phyloP scores from a whole-genome alignment of 306 rosid genomes.

The Malus asiatica region DNA sequence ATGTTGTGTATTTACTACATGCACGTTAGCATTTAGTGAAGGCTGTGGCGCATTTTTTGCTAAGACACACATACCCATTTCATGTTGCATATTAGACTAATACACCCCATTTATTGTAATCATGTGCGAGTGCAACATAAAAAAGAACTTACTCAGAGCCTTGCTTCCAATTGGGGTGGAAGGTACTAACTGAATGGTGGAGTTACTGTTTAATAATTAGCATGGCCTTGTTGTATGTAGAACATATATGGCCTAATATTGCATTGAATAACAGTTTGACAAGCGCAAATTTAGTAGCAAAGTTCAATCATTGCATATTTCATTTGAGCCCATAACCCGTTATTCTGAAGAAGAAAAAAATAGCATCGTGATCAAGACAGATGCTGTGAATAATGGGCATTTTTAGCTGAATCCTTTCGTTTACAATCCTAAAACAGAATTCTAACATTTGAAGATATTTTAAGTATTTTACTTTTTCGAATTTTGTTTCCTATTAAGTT shows the following conservation, averaged over 20 bases:
- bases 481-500: background rate
- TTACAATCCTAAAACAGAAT: background rate
- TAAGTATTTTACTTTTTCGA: background rate
- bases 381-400: background rate
- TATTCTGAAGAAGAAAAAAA: background rate
- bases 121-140: constrained; percentile 26
- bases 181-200: background rate
- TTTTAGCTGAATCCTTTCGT: background rate
- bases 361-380: background rate
- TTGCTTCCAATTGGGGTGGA: background rate
- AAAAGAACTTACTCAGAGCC: background rate
- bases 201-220: background rate
- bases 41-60: constrained; percentile 50
- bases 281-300: background rate
- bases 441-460: background rate
- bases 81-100: constrained; percentile 24
- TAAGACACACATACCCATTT: constrained; percentile 37
- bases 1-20: constrained; percentile 47
- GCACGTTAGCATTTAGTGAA: constrained; percentile 49
- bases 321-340: too few species aligned
- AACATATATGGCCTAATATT: too few species aligned
- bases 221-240: background rate
- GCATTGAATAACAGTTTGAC: background rate
- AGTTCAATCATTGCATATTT: background rate
- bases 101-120: constrained; percentile 29